Evolutionary conservation across 2,329 filamentous ascomycete species (phyloP).

Genomic region (Trichoderma semiorbis): DNA sequence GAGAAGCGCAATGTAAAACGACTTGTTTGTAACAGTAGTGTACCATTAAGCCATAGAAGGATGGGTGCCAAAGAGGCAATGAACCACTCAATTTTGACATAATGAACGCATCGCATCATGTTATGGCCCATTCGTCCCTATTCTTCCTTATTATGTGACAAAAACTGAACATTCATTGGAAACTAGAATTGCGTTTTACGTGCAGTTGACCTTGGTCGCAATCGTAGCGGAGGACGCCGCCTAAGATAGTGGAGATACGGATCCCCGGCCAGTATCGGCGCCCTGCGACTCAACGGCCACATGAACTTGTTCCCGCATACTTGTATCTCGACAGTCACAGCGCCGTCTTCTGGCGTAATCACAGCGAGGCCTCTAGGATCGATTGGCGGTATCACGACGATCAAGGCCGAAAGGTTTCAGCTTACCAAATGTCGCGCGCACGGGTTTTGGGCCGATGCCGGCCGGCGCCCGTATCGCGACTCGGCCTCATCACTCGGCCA

Average conservation of each 20-base stretch:
- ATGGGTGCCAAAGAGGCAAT: background rate
- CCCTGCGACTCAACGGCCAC: background rate
- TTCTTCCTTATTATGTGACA: background rate
- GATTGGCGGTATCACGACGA: background rate
- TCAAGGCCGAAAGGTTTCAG: background rate
- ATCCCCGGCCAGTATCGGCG: constrained; percentile 2
- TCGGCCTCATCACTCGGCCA: background rate
- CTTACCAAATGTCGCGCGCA: background rate
- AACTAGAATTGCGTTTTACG: background rate
- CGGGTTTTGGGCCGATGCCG: constrained; percentile 13
- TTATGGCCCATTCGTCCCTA: background rate
- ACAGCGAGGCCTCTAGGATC: background rate
- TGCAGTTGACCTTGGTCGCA: background rate
- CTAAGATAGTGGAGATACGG: constrained; percentile 12
- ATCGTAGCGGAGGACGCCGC: background rate
- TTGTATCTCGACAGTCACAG: background rate
- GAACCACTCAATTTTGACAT: constrained; percentile 21
- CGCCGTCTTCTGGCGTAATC: background rate
- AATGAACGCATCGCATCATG: background rate
- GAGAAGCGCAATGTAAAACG: background rate
- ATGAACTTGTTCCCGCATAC: background rate
- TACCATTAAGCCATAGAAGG: constrained; percentile 16
- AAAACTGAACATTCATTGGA: background rate
- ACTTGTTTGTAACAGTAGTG: constrained; percentile 19
- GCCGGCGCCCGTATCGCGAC: background rate